Evolutionary conservation across 1,284 basidiomycete genomes (phyloP).

Genomic region (Caloboletus firmus): DNA sequence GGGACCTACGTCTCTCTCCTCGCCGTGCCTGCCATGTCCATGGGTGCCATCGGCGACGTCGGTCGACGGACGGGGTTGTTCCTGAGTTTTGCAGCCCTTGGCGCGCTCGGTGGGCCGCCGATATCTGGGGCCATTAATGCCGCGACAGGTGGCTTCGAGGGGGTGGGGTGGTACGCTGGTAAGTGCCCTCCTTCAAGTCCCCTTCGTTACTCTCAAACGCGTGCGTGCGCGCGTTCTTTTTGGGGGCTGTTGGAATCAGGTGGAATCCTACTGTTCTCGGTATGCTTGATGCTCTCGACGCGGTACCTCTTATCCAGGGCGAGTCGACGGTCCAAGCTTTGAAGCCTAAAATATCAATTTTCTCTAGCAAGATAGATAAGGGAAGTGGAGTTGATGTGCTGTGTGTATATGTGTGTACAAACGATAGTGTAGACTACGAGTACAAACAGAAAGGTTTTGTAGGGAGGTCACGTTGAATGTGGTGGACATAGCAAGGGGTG

Average conservation of each 20-base stretch:
- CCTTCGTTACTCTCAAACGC: conserved; percentile 25
- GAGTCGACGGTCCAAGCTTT: no score
- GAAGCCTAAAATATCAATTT: no score
- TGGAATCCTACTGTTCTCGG: conserved; percentile 28
- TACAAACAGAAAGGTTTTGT: no score
- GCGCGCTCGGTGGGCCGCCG: conserved; percentile 48
- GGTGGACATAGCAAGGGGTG: no score
- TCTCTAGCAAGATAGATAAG: no score
- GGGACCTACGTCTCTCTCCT: conserved; percentile 60
- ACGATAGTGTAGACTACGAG: no score
- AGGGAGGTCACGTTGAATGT: no score
- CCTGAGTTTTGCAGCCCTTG: conserved; percentile 49
- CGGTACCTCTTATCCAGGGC: conserved; percentile 17
- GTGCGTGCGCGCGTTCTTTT: background rate
- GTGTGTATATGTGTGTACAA: no score
- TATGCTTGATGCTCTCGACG: conserved; percentile 25
- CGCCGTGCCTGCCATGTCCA: conserved; percentile 53
- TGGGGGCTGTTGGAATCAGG: conserved; percentile 20
- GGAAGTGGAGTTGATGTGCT: no score
- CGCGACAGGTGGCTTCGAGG: conserved; percentile 35
- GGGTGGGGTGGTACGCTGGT: conserved; percentile 51
- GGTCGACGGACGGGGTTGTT: conserved; percentile 61
- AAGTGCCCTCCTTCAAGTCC: conserved; percentile 28
- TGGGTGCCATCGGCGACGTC: conserved; percentile 60
- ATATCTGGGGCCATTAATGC: conserved; percentile 49